These are phyloP conservation scores for Penstemon barbatus DNA, from an alignment of 257 asterid genomes.

Conservation along the genomic window DNA sequence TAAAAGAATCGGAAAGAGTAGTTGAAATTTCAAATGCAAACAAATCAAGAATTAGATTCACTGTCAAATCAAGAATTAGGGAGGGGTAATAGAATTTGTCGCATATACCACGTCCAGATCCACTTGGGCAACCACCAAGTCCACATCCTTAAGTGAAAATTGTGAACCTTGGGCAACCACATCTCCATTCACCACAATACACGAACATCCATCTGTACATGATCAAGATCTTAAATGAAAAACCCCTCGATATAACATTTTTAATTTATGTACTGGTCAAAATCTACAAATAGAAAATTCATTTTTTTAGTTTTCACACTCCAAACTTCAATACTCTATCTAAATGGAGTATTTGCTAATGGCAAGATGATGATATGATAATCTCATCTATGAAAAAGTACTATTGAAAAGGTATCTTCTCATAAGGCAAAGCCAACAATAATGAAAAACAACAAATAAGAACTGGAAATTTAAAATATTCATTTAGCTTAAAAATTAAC, in stretches of 20 bases:
- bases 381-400: background rate
- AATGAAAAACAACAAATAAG: too few species aligned
- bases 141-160: slow-evolving; percentile 91
- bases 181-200: slow-evolving; percentile 90
- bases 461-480: too few species aligned
- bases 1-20: slow-evolving; percentile 9
- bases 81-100: slow-evolving; percentile 13
- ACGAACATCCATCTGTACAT: slow-evolving; percentile 90
- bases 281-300: too few species aligned
- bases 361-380: too few species aligned
- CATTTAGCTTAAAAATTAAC: too few species aligned
- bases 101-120: slow-evolving; percentile 91
- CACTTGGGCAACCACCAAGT: slow-evolving; percentile 86
- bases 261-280: too few species aligned
- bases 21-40: background rate
- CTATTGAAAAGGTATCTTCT: too few species aligned
- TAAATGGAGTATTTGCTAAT: too few species aligned
- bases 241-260: background rate
- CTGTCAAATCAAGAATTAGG: background rate
- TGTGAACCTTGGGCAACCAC: slow-evolving; percentile 95
- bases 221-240: background rate
- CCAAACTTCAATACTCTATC: too few species aligned
- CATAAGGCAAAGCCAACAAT: too few species aligned
- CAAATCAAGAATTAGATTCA: background rate
- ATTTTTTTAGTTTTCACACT: too few species aligned